Evolutionary conservation across 306 rosid species (phyloP), one percentile per base, ranked within the genome.

Genomic region (Pterocarpus santalinus): DNA sequence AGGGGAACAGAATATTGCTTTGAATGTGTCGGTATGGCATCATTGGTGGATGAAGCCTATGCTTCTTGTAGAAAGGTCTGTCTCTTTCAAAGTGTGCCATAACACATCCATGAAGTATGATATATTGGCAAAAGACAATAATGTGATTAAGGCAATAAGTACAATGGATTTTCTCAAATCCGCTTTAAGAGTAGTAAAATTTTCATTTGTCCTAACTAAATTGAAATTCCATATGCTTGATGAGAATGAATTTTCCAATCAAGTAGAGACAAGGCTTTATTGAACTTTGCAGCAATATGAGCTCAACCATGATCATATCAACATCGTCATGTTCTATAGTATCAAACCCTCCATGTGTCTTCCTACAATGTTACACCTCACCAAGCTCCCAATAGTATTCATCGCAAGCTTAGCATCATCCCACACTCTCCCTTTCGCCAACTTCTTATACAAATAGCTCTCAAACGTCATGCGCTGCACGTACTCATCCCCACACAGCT

Each of bases 391-490:
- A 69, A 94, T 2, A 0, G 92, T 85, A 16, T 90, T 90, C 22
- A 86, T 14, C 13, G 86, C 65, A 88, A 92, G 88, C 85, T 87
- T 92, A 12, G 51, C 91, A 84, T 92, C 97, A 76, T 91, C 84
- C 87, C 86, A 90, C 46, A 73, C 63, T 60, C 85, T 79, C 41
- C 97, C 97, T 14, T 83, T 77, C 0, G 97, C 97, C 15, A 94
- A 77, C 47, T 70, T 89, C 88, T 94, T 94, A 13, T 94, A 92
- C 91, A 94, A 83, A 56, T 94, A 94, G 46, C 97, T 92, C 75
- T 92, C 94, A 41, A 94, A 94, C 2, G 97, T 88, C 97, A 92
- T 92, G n/a, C 97, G 82, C 55, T 94, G 98, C 69, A 94, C 98
- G 38, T 94, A 91, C 90, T 94, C 95, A 39, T 94, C 93, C 46